Percentiles rank a stretch among this genome's conserved stretches.
These are phyloP conservation scores for Colletotrichum musae DNA, from an alignment of 2,329 filamentous ascomycete species.

Conservation along the genomic window DNA sequence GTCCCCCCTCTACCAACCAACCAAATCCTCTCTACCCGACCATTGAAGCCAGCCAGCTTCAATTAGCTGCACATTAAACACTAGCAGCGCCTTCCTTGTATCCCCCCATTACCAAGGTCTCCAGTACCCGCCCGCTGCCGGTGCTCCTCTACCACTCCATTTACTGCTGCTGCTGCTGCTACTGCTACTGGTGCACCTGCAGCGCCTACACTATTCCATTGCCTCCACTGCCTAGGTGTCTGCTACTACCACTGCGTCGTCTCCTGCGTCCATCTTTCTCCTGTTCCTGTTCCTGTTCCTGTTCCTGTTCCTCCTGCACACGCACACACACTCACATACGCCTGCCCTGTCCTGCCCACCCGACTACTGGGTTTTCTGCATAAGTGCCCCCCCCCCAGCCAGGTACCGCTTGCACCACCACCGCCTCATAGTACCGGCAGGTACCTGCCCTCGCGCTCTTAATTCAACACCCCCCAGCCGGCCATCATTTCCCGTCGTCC, in stretches of 20 bases:
- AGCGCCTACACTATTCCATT: no score
- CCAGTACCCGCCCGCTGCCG: background rate
- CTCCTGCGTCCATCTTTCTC: constrained; percentile 14
- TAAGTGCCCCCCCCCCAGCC: constrained; percentile 14
- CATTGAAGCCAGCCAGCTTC: background rate
- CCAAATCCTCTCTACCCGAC: background rate
- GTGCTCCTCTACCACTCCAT: background rate
- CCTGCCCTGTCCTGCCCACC: constrained; percentile 32
- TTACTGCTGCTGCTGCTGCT: background rate
- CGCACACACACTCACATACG: background rate
- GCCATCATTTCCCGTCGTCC: constrained; percentile 43
- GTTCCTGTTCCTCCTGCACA: constrained; percentile 21
- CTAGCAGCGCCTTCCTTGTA: constrained; percentile 9
- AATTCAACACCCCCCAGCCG: constrained; percentile 37
- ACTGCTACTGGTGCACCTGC: background rate
- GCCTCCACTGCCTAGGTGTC: background rate
- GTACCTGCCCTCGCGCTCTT: constrained; percentile 20
- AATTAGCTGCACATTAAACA: no score
- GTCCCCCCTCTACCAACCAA: constrained; percentile 19
- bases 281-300: constrained; percentile 21
- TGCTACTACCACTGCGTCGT: background rate
- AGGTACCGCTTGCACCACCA: background rate
- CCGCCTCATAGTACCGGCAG: background rate
- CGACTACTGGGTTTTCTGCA: constrained; percentile 38
- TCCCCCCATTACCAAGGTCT: background rate